A percentile compares a stretch with the other conserved stretches of the same genome.
Conservation (phyloP, 495 filamentous ascomycete genomes). For the Daldinia caldariorum region DNA sequence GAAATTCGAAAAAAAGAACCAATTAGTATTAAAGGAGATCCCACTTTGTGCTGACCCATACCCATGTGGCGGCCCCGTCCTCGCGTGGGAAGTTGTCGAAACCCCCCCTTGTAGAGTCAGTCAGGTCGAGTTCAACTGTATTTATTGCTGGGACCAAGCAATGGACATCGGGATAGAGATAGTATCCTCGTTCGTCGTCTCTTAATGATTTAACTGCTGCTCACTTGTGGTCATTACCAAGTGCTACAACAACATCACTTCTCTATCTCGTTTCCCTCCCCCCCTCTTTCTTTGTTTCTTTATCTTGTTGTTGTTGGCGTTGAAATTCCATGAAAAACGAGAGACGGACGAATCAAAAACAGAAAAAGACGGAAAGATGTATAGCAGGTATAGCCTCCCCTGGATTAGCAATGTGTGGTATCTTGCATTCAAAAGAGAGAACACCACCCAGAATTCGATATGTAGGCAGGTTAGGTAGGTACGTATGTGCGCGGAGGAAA, state of each 20-base stretch:
- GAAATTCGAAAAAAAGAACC: background rate
- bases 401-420: slow-evolving; percentile 39
- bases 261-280: too few species aligned
- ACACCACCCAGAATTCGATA: slow-evolving; percentile 38
- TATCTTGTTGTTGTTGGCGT: background rate
- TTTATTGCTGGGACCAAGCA: background rate
- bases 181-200: background rate
- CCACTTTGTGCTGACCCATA: background rate
- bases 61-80: too few species aligned
- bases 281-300: background rate
- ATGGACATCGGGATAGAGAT: background rate
- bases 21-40: background rate
- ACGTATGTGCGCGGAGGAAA: slow-evolving; percentile 19
- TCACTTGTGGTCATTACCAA: background rate
- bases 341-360: slow-evolving; percentile 13
- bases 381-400: slow-evolving; percentile 9
- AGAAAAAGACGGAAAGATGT: slow-evolving; percentile 5
- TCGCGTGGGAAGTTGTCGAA: background rate
- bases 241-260: background rate
- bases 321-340: background rate
- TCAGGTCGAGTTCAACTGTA: background rate
- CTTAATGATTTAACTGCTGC: background rate
- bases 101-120: background rate
- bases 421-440: slow-evolving; percentile 41
- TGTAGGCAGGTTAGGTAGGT: too few species aligned